These are phyloP conservation scores for Basipetospora chlamydospora DNA, from an alignment of 2,329 filamentous ascomycete species.

Conservation along the genomic window DNA sequence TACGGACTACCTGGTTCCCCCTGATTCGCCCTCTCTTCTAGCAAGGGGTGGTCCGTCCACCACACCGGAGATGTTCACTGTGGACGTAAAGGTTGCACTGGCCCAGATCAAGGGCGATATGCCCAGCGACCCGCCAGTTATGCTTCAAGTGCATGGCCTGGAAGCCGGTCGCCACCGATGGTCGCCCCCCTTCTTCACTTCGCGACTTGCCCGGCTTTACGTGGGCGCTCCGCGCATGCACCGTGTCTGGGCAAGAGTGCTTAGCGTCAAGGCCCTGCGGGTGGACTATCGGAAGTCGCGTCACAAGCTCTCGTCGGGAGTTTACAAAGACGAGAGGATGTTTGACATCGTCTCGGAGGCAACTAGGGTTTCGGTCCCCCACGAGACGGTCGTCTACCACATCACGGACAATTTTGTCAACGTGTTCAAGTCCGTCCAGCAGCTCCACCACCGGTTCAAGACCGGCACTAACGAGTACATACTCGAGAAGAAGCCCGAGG, in stretches of 20 bases:
- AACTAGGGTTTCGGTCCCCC: conserved; percentile 74
- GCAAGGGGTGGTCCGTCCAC: conserved; percentile 5
- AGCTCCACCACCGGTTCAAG: conserved; percentile 85
- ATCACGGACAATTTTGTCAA: conserved; percentile 93
- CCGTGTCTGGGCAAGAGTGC: conserved; percentile 70
- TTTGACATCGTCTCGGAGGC: conserved; percentile 77
- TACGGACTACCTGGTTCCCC: conserved; percentile 14
- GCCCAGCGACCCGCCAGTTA: conserved; percentile 77
- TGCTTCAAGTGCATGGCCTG: conserved; percentile 75
- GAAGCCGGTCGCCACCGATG: conserved; percentile 78
- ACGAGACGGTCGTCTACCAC: conserved; percentile 77
- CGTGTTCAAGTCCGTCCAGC: conserved; percentile 69
- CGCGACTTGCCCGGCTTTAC: conserved; percentile 70
- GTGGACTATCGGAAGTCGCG: conserved; percentile 68
- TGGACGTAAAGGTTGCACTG: conserved; percentile 70
- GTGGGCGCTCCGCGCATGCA: conserved; percentile 75
- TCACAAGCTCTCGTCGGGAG: conserved; percentile 46
- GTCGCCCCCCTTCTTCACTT: conserved; percentile 66
- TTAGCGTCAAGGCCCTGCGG: conserved; percentile 69
- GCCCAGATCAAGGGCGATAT: conserved; percentile 80
- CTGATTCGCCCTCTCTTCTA: conserved; percentile 10
- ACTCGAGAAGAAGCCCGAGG: conserved; percentile 70
- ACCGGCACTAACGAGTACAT: conserved; percentile 82
- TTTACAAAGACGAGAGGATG: conserved; percentile 57
- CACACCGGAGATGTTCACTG: conserved; percentile 52